phyloP scores from a whole-genome alignment of 441 rosid genomes.

The Mallotus repandus region DNA sequence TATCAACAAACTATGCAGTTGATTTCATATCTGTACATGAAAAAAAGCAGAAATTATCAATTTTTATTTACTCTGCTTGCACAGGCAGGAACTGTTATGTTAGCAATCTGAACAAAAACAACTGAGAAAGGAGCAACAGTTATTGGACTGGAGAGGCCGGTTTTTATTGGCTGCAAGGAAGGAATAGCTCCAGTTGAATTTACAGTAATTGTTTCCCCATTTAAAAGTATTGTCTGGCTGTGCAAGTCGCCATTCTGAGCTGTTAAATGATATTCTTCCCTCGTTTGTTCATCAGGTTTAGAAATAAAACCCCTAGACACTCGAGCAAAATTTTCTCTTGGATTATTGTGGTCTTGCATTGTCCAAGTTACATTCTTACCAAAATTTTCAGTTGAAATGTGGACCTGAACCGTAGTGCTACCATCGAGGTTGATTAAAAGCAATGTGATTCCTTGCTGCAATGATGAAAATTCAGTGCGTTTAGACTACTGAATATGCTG shows the following conservation, averaged over 20 bases:
- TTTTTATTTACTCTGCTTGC: conserved; percentile 13
- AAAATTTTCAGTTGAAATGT: conserved; percentile 28
- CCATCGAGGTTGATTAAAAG: conserved; percentile 39
- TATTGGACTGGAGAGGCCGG: conserved; percentile 31
- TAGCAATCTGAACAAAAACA: conserved; percentile 35
- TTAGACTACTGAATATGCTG: not conserved
- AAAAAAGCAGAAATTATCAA: not conserved
- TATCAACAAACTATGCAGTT: not conserved
- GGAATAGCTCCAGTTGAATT: conserved; percentile 38
- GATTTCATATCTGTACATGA: not conserved
- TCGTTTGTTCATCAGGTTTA: conserved; percentile 6
- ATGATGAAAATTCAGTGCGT: not conserved
- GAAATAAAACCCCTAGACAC: conserved; percentile 19
- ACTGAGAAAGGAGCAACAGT: conserved; percentile 43
- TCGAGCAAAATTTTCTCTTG: conserved; percentile 24
- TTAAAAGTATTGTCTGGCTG: conserved; percentile 40
- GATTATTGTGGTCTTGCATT: conserved; percentile 5
- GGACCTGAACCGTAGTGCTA: conserved; percentile 21
- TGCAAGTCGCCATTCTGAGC: conserved; percentile 43
- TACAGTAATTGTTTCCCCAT: conserved; percentile 35
- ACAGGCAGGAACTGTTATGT: conserved; percentile 38
- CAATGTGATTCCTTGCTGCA: conserved; percentile 31
- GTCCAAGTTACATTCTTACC: conserved; percentile 3
- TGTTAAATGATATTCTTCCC: conserved; percentile 49
- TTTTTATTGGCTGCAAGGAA: conserved; percentile 31